Base-by-base conservation (phyloP, 805 yeast genomes). In the Metschnikowia noctiluminum region DNA sequence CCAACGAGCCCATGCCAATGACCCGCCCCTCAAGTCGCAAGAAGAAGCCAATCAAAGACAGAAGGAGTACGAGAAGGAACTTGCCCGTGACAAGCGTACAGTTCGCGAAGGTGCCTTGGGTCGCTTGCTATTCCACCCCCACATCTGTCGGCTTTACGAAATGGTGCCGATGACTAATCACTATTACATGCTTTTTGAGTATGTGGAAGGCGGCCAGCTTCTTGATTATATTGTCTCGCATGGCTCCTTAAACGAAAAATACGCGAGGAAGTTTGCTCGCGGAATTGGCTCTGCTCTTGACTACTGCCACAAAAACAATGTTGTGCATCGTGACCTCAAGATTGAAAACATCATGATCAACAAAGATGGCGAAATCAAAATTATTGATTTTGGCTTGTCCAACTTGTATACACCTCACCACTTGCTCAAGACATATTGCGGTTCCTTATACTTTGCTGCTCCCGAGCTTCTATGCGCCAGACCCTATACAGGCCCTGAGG, bases 161-260 rank as follows among this genome's bases (percentile, higher is more conserved):
- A 89, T 92, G 77, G 89, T 90, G 53, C 87, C 96, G 13, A 92
- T 92, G 97, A 87, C 97, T 9, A 89, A 89, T 55, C 98, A 94
- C 66, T 94, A 87, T 70, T 94, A 94, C 70, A 89, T 94, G 96
- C 77, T 94, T 50, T 92, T 94, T 69, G 99, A 94, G 65, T 92
- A 89, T 63, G 96, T 94, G 14, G 86, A 94, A 30, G 99, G 99
- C 39, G 98, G 98, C 28, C 99, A 94, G 69, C 82, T 94, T 87
- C 80, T 94, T 54, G 99, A 94, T 70, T 94, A 92, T 66, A 94
- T 94, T 57, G 96, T 94, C 53, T 84, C 96, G 27, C 99, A 94
- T 70, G 99, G 98, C 2, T 84, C 94, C 1, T 75, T 94, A 56
- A 89, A 90, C 66, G 99, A 94, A 65, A 82, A 87, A 51, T 95